These are phyloP conservation scores for Sugiyamaella boreocaroliniensis DNA, from an alignment of 805 yeast species.

Conservation along the genomic window DNA sequence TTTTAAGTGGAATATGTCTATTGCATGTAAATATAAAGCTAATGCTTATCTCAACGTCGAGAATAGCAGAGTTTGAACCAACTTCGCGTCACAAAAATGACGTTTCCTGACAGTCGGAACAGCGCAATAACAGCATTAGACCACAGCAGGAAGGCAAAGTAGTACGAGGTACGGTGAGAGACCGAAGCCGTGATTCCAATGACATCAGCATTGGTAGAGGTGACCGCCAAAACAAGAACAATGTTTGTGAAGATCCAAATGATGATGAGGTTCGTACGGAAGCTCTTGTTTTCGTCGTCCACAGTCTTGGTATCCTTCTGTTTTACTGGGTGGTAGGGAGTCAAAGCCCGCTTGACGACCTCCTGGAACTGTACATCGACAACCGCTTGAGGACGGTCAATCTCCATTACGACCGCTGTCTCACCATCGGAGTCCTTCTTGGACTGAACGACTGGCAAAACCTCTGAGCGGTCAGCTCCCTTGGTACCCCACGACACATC, in stretches of 20 bases:
- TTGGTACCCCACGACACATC: slow-evolving; percentile 75
- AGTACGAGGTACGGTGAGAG: slow-evolving; percentile 31
- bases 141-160: slow-evolving; percentile 49
- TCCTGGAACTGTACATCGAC: slow-evolving; percentile 45
- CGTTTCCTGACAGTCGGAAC: slow-evolving; percentile 50
- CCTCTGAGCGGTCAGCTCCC: slow-evolving; percentile 49
- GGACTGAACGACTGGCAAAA: slow-evolving; percentile 44
- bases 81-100: slow-evolving; percentile 37
- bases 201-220: slow-evolving; percentile 31
- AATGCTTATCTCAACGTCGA: slow-evolving; percentile 11
- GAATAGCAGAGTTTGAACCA: slow-evolving; percentile 15
- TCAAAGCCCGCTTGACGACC: slow-evolving; percentile 46
- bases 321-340: slow-evolving; percentile 40
- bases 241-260: slow-evolving; percentile 36
- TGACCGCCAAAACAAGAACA: slow-evolving; percentile 33
- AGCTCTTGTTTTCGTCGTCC: slow-evolving; percentile 36
- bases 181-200: slow-evolving; percentile 36
- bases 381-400: slow-evolving; percentile 43
- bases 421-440: slow-evolving; percentile 49
- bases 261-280: slow-evolving; percentile 36
- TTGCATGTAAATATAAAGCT: neutral
- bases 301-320: slow-evolving; percentile 16
- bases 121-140: slow-evolving; percentile 55
- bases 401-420: slow-evolving; percentile 44
- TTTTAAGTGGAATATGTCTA: neutral